Conservation (phyloP, 1,284 basidiomycete genomes). For the Marasmius oreades region DNA sequence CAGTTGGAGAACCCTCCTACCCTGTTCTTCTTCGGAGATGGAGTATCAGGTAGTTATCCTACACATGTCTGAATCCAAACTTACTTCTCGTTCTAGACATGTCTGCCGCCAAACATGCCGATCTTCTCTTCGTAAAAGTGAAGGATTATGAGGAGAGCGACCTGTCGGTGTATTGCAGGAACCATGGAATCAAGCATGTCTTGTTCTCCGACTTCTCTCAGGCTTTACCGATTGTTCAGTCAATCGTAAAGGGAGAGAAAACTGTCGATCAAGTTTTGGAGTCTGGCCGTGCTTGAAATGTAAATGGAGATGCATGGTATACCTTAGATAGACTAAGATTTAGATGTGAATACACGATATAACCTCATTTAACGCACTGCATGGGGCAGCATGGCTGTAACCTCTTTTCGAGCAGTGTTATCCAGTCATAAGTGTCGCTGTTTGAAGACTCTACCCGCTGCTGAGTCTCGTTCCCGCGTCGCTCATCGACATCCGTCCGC, state of each 20-base stretch:
- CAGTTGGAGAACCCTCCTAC: constrained; percentile 68
- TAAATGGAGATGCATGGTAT: too few species aligned
- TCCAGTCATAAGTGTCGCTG: too few species aligned
- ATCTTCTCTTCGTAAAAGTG: constrained; percentile 87
- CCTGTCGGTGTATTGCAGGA: constrained; percentile 73
- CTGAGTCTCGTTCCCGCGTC: too few species aligned
- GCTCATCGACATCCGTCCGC: neutral
- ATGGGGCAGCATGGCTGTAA: too few species aligned
- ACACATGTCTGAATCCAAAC: neutral
- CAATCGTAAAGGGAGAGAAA: constrained; percentile 59
- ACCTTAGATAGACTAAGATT: too few species aligned
- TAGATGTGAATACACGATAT: too few species aligned
- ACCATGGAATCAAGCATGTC: constrained; percentile 65
- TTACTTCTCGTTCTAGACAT: constrained; percentile 52
- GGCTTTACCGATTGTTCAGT: constrained; percentile 56
- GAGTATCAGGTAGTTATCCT: constrained; percentile 69
- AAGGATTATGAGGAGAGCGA: constrained; percentile 82
- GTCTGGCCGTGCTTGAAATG: constrained; percentile 19
- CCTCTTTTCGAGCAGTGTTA: too few species aligned
- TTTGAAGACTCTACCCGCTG: too few species aligned
- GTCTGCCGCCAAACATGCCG: constrained; percentile 86
- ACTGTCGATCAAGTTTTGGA: constrained; percentile 40
- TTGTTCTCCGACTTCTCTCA: constrained; percentile 65
- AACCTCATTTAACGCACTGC: too few species aligned
- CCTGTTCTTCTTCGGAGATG: constrained; percentile 94